Percentiles rank a stretch among this genome's conserved stretches.
These are phyloP conservation scores for Ocimum tenuiflorum DNA, from an alignment of 257 asterid species.

Conservation along the genomic window DNA sequence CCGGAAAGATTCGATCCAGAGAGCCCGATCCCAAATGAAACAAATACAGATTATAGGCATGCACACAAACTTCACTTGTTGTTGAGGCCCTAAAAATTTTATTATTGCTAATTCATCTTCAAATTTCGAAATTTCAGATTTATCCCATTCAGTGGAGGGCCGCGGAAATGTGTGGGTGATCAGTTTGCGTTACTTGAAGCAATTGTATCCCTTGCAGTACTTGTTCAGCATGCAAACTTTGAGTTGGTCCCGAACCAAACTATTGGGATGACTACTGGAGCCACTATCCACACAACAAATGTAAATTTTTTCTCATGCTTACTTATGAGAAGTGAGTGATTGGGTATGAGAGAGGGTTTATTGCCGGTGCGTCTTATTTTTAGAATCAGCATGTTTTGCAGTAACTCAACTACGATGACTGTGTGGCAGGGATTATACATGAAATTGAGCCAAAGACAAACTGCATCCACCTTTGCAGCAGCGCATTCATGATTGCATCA, in stretches of 20 bases:
- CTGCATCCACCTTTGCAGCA: constrained; percentile 32
- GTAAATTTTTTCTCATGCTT: constrained; percentile 30
- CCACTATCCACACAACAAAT: constrained; percentile 91
- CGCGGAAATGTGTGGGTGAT: constrained; percentile 95
- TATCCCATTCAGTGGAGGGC: constrained; percentile 95
- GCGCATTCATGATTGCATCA: constrained; percentile 21
- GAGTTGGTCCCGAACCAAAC: constrained; percentile 80
- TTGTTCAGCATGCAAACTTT: constrained; percentile 58
- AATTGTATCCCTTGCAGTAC: constrained; percentile 59
- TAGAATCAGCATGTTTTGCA: not conserved
- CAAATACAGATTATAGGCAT: constrained; percentile 82
- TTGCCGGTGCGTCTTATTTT: not conserved
- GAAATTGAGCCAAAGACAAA: constrained; percentile 62
- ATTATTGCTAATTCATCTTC: not conserved
- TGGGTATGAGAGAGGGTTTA: not conserved
- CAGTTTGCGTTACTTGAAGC: constrained; percentile 94
- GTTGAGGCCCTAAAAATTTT: not conserved
- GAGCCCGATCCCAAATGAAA: constrained; percentile 75
- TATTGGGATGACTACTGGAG: constrained; percentile 93
- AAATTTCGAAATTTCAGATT: constrained; percentile 37
- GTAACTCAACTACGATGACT: not conserved
- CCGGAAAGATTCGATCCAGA: constrained; percentile 79
- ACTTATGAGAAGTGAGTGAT: not conserved
- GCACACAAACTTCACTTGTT: constrained; percentile 2
- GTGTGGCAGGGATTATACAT: constrained; percentile 78